Base-by-base conservation (phyloP, 148 eudicot species). In the Camellia sinensis region DNA sequence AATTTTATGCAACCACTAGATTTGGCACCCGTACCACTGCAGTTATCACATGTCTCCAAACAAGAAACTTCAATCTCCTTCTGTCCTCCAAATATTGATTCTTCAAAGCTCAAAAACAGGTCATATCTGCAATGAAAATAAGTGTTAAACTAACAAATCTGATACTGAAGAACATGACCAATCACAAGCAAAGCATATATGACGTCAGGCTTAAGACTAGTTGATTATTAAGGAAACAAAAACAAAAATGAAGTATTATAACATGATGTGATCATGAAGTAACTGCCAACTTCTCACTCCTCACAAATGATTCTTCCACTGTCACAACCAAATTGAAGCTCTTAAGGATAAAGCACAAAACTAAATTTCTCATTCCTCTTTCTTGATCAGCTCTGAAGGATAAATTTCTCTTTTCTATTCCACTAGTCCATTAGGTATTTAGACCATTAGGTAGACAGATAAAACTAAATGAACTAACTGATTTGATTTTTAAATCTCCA, bases 1-100 rank as follows among this genome's bases (percentile, higher is more conserved):
- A 70, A 73, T 84, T 88, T 93, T 50, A 92, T 78, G 75, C 82
- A 82, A 78, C 82, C 82, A 72, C 87, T 83, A 70, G 92, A 86
- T 85, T 87, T 93, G 78, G 98, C 98, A 83, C 98, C 98, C 70
- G 97, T 89, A 76, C 98, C 98, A 71, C 82, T 84, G 82, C 98
- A 95, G 59, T 73, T 76, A 71, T 43, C 93, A 87, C 98, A 95
- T 71, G 88, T 81, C 83, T 90, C 92, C 69, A 84, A 82, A 84
- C 82, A 88, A 60, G 94, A 81, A 85, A 95, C 86, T 84, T 91
- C 93, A 68, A 92, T 79, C 8, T 86, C 88, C 73, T 78, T 84
- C 76, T 87, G 79, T 62, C 87, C 95, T 80, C 98, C 98, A 83
- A 91, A 93, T 63, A 95, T 86, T 78, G 97, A 87, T 84, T 95